phyloP scores from a whole-genome alignment of 2,329 filamentous ascomycete species.

The Verticillium isaacii region DNA sequence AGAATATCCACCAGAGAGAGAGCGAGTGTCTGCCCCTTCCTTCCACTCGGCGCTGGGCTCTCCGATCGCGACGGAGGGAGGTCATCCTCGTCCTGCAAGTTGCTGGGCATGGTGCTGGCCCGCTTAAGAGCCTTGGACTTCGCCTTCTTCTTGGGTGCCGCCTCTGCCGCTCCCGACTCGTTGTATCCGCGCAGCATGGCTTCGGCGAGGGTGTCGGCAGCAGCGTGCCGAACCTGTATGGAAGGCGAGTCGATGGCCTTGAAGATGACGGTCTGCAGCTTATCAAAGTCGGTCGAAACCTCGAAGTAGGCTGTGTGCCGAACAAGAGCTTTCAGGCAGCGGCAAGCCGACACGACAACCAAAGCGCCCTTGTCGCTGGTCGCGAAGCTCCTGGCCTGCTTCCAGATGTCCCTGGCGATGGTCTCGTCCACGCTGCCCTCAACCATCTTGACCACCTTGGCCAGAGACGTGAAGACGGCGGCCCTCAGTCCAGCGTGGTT shows the following conservation, averaged over 20 bases:
- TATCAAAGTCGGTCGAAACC: constrained; percentile 86
- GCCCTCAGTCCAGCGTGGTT: constrained; percentile 79
- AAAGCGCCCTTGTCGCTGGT: constrained; percentile 77
- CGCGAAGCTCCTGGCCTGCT: constrained; percentile 74
- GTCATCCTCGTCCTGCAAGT: constrained; percentile 71
- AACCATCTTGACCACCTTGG: constrained; percentile 73
- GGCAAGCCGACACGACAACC: constrained; percentile 73
- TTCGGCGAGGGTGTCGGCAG: constrained; percentile 78
- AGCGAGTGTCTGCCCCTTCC: constrained; percentile 67
- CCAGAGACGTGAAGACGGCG: constrained; percentile 69
- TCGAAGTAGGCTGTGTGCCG: constrained; percentile 76
- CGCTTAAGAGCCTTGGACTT: constrained; percentile 56
- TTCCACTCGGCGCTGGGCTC: constrained; percentile 64
- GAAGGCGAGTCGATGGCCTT: constrained; percentile 80
- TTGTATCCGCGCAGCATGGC: constrained; percentile 79
- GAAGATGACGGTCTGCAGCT: constrained; percentile 74
- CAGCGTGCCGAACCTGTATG: constrained; percentile 73
- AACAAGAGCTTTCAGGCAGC: constrained; percentile 70
- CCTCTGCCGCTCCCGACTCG: constrained; percentile 49
- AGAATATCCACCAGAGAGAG: constrained; percentile 76
- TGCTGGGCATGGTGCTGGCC: constrained; percentile 54
- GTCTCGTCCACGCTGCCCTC: constrained; percentile 74
- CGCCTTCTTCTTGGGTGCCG: constrained; percentile 59
- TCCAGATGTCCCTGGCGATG: constrained; percentile 88
- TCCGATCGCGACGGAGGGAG: constrained; percentile 55